Evolutionary conservation across 2,329 filamentous ascomycete genomes (phyloP), one percentile per base, ranked within the genome.

Genomic region (Beauveria bassiana): DNA sequence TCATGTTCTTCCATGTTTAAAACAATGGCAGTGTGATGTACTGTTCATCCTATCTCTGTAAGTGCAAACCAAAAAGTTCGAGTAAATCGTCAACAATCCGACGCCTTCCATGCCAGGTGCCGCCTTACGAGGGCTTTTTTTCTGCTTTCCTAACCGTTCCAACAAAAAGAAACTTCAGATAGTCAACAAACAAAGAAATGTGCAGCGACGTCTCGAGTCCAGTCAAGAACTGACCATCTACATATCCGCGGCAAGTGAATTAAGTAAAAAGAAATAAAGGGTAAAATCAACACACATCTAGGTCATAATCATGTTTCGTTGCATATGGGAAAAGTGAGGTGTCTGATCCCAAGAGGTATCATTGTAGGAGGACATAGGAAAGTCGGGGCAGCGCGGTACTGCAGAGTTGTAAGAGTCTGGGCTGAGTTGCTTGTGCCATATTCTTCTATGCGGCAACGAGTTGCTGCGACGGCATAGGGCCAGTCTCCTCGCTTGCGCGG

Each of bases 381-480:
- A 66, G 56, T 66, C 65, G 53, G 51, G 31, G 62, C 66, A 63
- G 47, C 22, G 53, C 26, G 59, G 28, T 56, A n/a, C 52, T 34
- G 52, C 52, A 20, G 47, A 12, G 10, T 10, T 34, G 34, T 8
- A 20, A 38, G 49, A 20, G 18, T 28, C 28, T 40, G 24, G 50
- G 28, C 42, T 12, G 12, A 5, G 7, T 18, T 18, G 20, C 22
- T 24, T 53, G 18, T 3, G 10, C 3, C n/a, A 24, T 43, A 3
- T 10, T 22, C 5, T 2, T 40, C 22, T 58, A 62, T 16, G 60
- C 47, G 12, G 47, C 46, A 12, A 64, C 57, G 14, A 64, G 40
- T 58, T 65, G 64, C 45, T 71, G 67, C 31, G 65, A 62, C 7
- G 74, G 74, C 70, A 77, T 75, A 1, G 75, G 75, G 0, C 75